phyloP scores from a whole-genome alignment of 176 grass and related monocot species.

The Ensete ventricosum region DNA sequence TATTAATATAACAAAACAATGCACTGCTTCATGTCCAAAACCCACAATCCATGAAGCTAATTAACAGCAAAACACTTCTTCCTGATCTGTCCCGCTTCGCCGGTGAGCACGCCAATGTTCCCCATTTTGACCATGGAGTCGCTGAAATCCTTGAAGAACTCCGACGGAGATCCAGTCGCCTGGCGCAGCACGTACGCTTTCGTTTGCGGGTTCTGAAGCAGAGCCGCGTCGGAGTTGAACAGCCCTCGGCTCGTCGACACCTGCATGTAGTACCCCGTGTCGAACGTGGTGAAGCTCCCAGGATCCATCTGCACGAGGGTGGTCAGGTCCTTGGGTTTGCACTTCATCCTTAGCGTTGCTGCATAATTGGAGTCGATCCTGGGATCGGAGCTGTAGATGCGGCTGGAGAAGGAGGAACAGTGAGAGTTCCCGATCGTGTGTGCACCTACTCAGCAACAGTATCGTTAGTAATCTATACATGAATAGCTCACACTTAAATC shows the following conservation, averaged over 20 bases:
- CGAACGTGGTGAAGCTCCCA: slow-evolving; percentile 15
- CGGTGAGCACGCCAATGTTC: slow-evolving; percentile 25
- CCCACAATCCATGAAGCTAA: no score
- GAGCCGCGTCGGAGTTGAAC: slow-evolving; percentile 34
- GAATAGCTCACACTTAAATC: neutral
- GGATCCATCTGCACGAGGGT: slow-evolving; percentile 31
- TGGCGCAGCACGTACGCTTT: slow-evolving; percentile 32
- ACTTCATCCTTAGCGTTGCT: slow-evolving; percentile 7
- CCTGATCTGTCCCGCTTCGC: slow-evolving; percentile 33
- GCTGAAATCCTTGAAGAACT: no score
- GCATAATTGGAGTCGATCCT: slow-evolving; percentile 36
- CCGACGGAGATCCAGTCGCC: neutral
- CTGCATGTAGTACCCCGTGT: slow-evolving; percentile 32
- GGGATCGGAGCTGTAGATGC: slow-evolving; percentile 32
- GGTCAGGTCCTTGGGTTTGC: slow-evolving; percentile 17
- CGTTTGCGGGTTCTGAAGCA: slow-evolving; percentile 21
- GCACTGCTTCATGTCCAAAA: no score
- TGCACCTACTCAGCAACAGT: neutral
- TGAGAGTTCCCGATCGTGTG: slow-evolving; percentile 1
- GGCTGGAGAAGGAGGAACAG: slow-evolving; percentile 34
- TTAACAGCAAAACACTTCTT: slow-evolving; percentile 30
- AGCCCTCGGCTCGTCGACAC: slow-evolving; percentile 23
- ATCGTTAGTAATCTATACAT: neutral
- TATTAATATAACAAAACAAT: no score
- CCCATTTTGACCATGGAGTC: slow-evolving; percentile 22